phyloP scores from a whole-genome alignment of 768 basidiomycete species.

The Amanita fuliginea region DNA sequence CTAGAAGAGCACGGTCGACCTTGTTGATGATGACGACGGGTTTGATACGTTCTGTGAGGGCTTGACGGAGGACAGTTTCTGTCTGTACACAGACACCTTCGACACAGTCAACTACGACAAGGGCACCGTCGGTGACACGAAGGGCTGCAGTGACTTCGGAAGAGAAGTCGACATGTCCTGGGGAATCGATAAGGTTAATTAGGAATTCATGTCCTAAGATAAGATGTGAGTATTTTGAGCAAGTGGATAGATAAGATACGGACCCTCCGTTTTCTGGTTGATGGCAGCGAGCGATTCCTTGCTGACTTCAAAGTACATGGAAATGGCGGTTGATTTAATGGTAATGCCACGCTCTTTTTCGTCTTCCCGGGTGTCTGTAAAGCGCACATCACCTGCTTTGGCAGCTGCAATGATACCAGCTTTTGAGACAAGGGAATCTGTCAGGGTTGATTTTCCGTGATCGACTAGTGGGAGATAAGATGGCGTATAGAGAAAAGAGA shows the following conservation, averaged over 20 bases:
- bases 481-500: not conserved
- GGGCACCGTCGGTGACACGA: conserved; percentile 98
- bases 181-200: conserved; percentile 99
- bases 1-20: conserved; percentile 97
- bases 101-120: conserved; percentile 98
- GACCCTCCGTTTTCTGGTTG: conserved; percentile 91
- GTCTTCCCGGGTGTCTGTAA: conserved; percentile 94
- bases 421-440: conserved; percentile 97
- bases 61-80: conserved; percentile 97
- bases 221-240: not conserved
- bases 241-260: conserved; percentile 14
- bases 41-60: conserved; percentile 96
- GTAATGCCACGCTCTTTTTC: conserved; percentile 99
- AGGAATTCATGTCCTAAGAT: conserved; percentile 81
- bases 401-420: conserved; percentile 95
- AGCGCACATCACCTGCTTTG: conserved; percentile 95
- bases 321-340: conserved; percentile 99
- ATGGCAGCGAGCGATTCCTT: conserved; percentile 82
- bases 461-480: conserved; percentile 53
- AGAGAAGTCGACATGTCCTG: conserved; percentile 99
- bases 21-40: conserved; percentile 99
- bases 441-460: conserved; percentile 99
- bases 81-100: conserved; percentile 99
- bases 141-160: conserved; percentile 99
- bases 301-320: conserved; percentile 96